phyloP scores from a whole-genome alignment of 805 yeast species.

The Schizosaccharomyces lindneri region DNA sequence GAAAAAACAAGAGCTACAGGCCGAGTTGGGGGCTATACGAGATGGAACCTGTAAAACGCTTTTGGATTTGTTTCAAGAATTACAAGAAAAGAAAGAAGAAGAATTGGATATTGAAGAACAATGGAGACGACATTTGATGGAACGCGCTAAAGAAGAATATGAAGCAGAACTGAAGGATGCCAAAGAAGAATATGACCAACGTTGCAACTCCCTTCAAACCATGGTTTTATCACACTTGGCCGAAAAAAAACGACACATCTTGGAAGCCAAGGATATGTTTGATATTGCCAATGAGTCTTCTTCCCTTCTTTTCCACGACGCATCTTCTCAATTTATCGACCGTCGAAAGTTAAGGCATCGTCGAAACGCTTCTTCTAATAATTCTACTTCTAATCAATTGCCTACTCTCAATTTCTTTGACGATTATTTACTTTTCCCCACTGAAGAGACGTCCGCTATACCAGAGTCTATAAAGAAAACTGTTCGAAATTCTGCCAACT shows the following conservation, averaged over 20 bases:
- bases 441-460: neutral
- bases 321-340: neutral
- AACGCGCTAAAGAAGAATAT: neutral
- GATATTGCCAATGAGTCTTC: neutral
- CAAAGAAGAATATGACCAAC: neutral
- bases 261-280: neutral
- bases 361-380: neutral
- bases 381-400: neutral
- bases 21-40: neutral
- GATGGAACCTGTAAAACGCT: neutral
- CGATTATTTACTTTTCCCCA: neutral
- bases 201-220: neutral
- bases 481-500: neutral
- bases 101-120: neutral
- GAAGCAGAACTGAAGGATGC: neutral
- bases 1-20: neutral
- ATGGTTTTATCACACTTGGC: neutral
- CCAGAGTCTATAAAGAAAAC: neutral
- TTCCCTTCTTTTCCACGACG: neutral
- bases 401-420: neutral
- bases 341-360: constrained; percentile 2
- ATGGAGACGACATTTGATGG: neutral
- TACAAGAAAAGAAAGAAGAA: neutral
- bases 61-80: neutral
- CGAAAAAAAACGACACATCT: neutral